Evolutionary conservation across 352 stramenopile genomes (phyloP).

Genomic region (Phytophthora pistaciae): DNA sequence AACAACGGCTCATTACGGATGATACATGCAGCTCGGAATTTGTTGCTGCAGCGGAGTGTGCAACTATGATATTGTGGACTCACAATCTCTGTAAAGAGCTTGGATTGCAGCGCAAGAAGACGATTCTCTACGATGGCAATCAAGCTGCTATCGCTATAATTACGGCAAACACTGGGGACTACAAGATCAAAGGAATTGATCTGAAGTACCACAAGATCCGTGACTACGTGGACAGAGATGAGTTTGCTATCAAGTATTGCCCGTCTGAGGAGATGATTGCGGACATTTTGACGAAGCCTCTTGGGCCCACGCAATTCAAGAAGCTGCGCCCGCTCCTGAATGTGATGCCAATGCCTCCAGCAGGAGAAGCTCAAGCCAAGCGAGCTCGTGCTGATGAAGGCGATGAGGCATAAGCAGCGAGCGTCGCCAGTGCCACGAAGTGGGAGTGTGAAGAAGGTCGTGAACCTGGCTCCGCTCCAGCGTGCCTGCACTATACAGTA

Average conservation of each 20-base stretch:
- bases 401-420: no score
- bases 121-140: not conserved
- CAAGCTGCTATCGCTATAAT: not conserved
- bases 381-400: no score
- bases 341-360: no score
- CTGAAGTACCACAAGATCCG: constrained; percentile 3
- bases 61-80: not conserved
- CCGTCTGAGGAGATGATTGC: constrained; percentile 6
- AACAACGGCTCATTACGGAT: not conserved
- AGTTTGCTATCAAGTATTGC: constrained; percentile 11
- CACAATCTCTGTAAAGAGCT: not conserved
- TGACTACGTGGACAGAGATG: not conserved
- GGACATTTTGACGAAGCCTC: not conserved
- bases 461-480: no score
- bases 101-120: not conserved
- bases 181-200: not conserved
- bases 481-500: no score
- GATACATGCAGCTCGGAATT: not conserved
- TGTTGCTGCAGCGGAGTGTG: not conserved
- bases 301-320: no score
- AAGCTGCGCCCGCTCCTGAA: no score
- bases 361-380: no score
- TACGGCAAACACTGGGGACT: not conserved
- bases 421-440: no score
- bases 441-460: not conserved